Evolutionary conservation across 345 rosid species (phyloP).

Genomic region (Lumnitzera racemosa): DNA sequence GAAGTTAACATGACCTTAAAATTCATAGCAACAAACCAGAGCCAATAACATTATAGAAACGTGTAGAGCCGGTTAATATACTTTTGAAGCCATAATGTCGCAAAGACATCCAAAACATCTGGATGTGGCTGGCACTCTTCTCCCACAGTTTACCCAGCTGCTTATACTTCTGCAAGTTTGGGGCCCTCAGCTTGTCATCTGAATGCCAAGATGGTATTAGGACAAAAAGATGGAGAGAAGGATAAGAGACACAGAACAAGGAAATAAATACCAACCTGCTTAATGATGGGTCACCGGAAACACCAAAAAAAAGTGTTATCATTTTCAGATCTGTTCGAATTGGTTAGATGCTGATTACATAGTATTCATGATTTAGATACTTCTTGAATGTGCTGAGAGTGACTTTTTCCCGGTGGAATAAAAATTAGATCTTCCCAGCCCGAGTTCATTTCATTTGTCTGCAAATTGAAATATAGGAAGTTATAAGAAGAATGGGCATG

Average conservation of each 20-base stretch:
- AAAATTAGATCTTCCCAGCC: slow-evolving; percentile 96
- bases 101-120: no score
- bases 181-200: background rate
- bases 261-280: no score
- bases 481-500: background rate
- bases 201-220: background rate
- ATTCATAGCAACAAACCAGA: no score
- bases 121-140: no score
- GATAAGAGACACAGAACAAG: background rate
- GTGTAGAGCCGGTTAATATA: no score
- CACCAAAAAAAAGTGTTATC: slow-evolving; percentile 1
- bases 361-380: slow-evolving; percentile 26
- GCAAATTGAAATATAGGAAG: slow-evolving; percentile 10
- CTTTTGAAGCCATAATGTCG: no score
- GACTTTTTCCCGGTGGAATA: slow-evolving; percentile 93
- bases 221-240: background rate
- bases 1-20: no score
- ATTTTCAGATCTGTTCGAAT: background rate
- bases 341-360: background rate
- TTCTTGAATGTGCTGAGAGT: slow-evolving; percentile 79
- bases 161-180: no score
- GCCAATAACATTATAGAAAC: no score
- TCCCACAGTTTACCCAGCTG: no score
- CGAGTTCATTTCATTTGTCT: slow-evolving; percentile 80
- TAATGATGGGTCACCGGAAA: background rate